These are phyloP conservation scores for Tausonia pullulans DNA, from an alignment of 1,284 basidiomycete genomes.

Conservation along the genomic window DNA sequence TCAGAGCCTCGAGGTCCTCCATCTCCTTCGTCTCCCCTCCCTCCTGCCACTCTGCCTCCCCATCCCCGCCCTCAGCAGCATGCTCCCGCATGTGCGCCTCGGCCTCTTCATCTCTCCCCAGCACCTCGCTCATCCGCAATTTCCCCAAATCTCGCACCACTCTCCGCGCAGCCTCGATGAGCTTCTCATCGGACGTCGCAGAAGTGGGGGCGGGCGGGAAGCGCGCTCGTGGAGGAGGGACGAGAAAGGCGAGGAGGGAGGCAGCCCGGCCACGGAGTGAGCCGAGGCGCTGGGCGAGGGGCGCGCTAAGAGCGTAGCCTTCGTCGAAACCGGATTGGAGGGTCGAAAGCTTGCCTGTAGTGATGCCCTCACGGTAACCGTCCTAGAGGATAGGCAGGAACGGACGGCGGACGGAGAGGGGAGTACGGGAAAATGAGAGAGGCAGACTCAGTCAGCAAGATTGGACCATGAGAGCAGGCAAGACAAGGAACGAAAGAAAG, in stretches of 20 bases:
- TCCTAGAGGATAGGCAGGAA: constrained; percentile 29
- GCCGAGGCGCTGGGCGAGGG: constrained; percentile 36
- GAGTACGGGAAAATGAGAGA: not conserved
- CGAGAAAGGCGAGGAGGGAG: constrained; percentile 29
- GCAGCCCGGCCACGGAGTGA: constrained; percentile 36
- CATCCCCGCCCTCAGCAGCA: constrained; percentile 34
- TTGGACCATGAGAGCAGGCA: not conserved
- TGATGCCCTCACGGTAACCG: constrained; percentile 46
- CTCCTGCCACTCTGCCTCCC: constrained; percentile 51
- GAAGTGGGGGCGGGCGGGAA: not conserved
- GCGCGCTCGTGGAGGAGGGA: constrained; percentile 20
- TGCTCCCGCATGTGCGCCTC: constrained; percentile 42
- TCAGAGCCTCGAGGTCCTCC: constrained; percentile 36
- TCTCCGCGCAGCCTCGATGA: constrained; percentile 21
- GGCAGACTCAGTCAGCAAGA: not conserved
- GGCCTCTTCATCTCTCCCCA: constrained; percentile 43
- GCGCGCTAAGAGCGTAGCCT: constrained; percentile 37
- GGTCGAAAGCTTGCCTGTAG: constrained; percentile 40
- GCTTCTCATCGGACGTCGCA: not conserved
- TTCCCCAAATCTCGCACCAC: constrained; percentile 49
- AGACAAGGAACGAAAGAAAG: not conserved
- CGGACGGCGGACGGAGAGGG: not conserved
- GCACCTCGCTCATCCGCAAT: constrained; percentile 35
- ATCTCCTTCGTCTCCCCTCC: constrained; percentile 42
- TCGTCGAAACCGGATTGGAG: constrained; percentile 43